These are phyloP conservation scores for Lentinula lateritia DNA, from an alignment of 768 basidiomycete genomes.

Conservation along the genomic window DNA sequence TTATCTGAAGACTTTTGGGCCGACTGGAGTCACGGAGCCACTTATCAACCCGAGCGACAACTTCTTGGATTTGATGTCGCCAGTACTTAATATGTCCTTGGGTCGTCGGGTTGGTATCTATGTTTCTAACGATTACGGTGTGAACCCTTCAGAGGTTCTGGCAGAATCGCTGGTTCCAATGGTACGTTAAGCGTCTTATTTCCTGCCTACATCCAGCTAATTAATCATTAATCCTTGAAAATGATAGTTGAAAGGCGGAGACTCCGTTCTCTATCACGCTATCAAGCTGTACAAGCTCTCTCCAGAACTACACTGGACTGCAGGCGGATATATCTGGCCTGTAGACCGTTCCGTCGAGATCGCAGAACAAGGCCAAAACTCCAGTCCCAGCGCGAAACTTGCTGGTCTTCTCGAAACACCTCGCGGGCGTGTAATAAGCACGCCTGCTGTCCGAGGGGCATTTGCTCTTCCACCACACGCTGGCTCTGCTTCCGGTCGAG, in stretches of 20 bases:
- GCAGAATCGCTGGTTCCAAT: conserved; percentile 68
- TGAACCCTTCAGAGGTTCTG: conserved; percentile 62
- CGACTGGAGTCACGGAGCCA: conserved; percentile 48
- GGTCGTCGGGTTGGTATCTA: conserved; percentile 72
- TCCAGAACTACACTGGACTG: conserved; percentile 75
- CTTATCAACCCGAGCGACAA: conserved; percentile 69
- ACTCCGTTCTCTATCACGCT: conserved; percentile 70
- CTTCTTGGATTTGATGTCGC: conserved; percentile 67
- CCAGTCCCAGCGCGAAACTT: neutral
- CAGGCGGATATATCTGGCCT: conserved; percentile 81
- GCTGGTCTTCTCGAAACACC: conserved; percentile 13
- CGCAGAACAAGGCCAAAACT: conserved; percentile 32
- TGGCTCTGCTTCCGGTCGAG: neutral
- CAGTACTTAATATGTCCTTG: conserved; percentile 65
- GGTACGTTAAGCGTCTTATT: conserved; percentile 33
- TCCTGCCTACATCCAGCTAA: neutral
- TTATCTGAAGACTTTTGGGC: conserved; percentile 62
- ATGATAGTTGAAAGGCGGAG: conserved; percentile 67
- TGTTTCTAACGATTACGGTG: conserved; percentile 60
- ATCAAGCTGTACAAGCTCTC: conserved; percentile 70
- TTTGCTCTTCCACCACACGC: conserved; percentile 10
- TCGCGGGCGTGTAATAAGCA: neutral
- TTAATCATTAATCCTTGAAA: neutral
- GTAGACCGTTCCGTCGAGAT: conserved; percentile 65
- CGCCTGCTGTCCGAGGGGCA: conserved; percentile 11